phyloP scores from a whole-genome alignment of 2,329 filamentous ascomycete genomes.

The Periconia sp. region DNA sequence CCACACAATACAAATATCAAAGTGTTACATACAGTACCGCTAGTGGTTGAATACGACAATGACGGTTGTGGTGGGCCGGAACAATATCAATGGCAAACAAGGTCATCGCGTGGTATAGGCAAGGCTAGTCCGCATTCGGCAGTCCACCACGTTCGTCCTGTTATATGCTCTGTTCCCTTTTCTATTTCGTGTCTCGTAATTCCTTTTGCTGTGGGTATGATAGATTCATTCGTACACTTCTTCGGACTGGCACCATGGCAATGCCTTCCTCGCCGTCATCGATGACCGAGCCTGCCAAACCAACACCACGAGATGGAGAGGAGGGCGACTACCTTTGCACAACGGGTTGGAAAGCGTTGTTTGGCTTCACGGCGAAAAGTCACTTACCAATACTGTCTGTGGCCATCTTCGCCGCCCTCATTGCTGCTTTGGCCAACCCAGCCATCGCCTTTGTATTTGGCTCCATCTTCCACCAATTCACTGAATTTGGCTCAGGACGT shows the following conservation, averaged over 20 bases:
- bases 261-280: slow-evolving; percentile 11
- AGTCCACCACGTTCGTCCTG: slow-evolving; percentile 16
- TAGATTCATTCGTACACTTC: not conserved
- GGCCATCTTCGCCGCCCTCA: slow-evolving; percentile 59
- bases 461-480: slow-evolving; percentile 71
- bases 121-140: slow-evolving; percentile 19
- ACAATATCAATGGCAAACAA: slow-evolving; percentile 40
- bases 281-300: slow-evolving; percentile 17
- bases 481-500: slow-evolving; percentile 62
- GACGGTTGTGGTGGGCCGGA: slow-evolving; percentile 14
- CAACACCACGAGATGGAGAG: slow-evolving; percentile 12
- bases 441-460: slow-evolving; percentile 72
- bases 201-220: not conserved
- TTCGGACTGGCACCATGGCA: slow-evolving; percentile 14
- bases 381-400: slow-evolving; percentile 59
- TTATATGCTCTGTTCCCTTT: not conserved
- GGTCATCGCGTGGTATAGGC: slow-evolving; percentile 8
- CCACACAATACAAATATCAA: not conserved
- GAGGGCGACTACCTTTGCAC: slow-evolving; percentile 22
- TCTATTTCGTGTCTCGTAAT: not conserved
- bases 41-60: not conserved
- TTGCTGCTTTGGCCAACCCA: slow-evolving; percentile 66
- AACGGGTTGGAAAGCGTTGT: slow-evolving; percentile 60
- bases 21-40: not conserved
- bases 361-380: slow-evolving; percentile 68